phyloP scores from a whole-genome alignment of 2,329 filamentous ascomycete genomes.

The Emmonsiellopsis sp. region DNA sequence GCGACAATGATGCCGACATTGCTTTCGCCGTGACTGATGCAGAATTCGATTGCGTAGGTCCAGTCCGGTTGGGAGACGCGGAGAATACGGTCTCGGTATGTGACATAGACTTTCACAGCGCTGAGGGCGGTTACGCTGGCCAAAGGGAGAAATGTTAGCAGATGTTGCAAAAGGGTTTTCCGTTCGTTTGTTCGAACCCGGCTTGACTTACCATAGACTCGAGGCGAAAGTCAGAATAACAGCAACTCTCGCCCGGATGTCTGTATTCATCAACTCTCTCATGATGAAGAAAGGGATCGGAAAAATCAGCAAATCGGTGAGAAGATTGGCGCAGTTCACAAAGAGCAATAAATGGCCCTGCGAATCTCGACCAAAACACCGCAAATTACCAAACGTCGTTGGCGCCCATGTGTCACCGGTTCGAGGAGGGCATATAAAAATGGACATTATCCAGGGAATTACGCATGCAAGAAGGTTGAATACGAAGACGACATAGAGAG shows the following conservation, averaged over 20 bases:
- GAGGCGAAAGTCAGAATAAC: constrained; percentile 30
- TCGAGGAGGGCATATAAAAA: constrained; percentile 29
- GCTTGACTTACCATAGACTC: constrained; percentile 26
- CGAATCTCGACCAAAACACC: constrained; percentile 26
- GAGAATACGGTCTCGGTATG: constrained; percentile 31
- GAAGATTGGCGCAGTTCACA: constrained; percentile 31
- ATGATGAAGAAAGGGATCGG: constrained; percentile 33
- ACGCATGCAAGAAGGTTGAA: constrained; percentile 26
- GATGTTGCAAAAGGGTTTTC: not conserved
- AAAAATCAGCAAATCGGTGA: constrained; percentile 31
- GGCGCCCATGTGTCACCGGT: constrained; percentile 31
- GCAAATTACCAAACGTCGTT: constrained; percentile 27
- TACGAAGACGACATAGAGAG: constrained; percentile 26
- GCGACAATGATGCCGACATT: constrained; percentile 33
- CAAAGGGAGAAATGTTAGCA: constrained; percentile 6
- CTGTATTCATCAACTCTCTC: constrained; percentile 30
- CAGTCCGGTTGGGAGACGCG: constrained; percentile 26
- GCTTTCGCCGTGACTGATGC: constrained; percentile 33
- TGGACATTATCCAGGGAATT: constrained; percentile 28
- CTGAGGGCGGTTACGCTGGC: constrained; percentile 28
- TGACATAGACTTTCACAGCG: constrained; percentile 30
- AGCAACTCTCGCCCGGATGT: constrained; percentile 27
- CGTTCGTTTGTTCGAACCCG: not conserved
- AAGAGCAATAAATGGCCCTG: constrained; percentile 31
- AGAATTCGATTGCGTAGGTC: constrained; percentile 33